These are phyloP conservation scores for Sphagnurus paluster DNA, from an alignment of 1,284 basidiomycete species.

Conservation along the genomic window DNA sequence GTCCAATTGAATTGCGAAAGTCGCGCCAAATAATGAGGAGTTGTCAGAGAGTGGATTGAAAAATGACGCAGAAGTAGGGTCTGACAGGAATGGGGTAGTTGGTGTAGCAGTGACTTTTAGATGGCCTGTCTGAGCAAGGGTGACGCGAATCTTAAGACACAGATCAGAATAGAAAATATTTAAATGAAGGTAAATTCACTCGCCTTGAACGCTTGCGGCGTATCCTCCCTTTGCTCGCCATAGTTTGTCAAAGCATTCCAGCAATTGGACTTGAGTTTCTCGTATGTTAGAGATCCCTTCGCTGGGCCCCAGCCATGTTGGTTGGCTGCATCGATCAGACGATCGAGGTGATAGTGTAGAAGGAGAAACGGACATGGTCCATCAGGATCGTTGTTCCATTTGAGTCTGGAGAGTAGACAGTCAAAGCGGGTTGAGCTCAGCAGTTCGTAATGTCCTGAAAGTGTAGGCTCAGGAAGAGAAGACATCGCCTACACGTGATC, in stretches of 20 bases:
- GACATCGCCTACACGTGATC: constrained; percentile 9
- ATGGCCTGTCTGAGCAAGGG: constrained; percentile 44
- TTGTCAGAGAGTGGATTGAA: constrained; percentile 35
- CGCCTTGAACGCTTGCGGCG: constrained; percentile 34
- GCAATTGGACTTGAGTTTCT: constrained; percentile 42
- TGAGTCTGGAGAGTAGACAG: constrained; percentile 37
- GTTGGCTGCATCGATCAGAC: constrained; percentile 49
- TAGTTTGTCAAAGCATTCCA: constrained; percentile 38
- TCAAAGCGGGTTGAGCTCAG: constrained; percentile 63
- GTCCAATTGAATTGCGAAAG: constrained; percentile 53
- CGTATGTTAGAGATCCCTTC: constrained; percentile 34
- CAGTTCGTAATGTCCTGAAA: constrained; percentile 36
- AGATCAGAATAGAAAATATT: neutral
- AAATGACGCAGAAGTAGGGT: constrained; percentile 43
- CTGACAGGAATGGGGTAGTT: constrained; percentile 36
- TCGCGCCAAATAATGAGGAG: constrained; percentile 26
- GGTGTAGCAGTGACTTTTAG: constrained; percentile 45
- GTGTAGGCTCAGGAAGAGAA: neutral
- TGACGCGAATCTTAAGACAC: constrained; percentile 54
- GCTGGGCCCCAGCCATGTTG: constrained; percentile 50
- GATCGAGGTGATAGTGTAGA: constrained; percentile 56
- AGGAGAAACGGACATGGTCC: constrained; percentile 59
- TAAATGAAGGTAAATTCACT: constrained; percentile 13
- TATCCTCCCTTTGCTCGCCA: constrained; percentile 21
- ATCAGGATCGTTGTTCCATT: constrained; percentile 59